phyloP scores from a whole-genome alignment of 768 basidiomycete genomes.

The Cubamyces sp. region DNA sequence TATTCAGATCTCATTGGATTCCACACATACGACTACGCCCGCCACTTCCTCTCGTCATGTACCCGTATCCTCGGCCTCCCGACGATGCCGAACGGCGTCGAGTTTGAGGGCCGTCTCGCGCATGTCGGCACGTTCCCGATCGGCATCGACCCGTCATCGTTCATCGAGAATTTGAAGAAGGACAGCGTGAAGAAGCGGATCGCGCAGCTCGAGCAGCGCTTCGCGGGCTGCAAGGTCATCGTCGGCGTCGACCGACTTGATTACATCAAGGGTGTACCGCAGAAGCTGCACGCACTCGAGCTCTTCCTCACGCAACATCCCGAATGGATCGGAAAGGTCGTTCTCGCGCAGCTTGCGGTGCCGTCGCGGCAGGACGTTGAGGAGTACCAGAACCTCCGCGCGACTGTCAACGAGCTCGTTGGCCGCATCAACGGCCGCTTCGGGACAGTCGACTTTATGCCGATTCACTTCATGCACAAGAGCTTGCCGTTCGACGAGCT shows the following conservation, averaged over 20 bases:
- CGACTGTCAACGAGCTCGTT: slow-evolving; percentile 96
- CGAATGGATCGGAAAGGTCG: slow-evolving; percentile 99
- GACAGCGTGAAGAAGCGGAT: slow-evolving; percentile 83
- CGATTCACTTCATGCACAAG: slow-evolving; percentile 99
- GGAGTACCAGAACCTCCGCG: slow-evolving; percentile 96
- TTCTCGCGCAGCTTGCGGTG: slow-evolving; percentile 95
- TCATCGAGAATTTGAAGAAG: slow-evolving; percentile 84
- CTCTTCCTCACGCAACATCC: slow-evolving; percentile 97
- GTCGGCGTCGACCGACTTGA: slow-evolving; percentile 98
- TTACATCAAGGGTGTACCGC: slow-evolving; percentile 99
- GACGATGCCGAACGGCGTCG: slow-evolving; percentile 98
- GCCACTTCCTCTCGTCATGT: slow-evolving; percentile 98
- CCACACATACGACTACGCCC: slow-evolving; percentile 99
- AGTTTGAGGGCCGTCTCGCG: slow-evolving; percentile 92
- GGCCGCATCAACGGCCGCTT: slow-evolving; percentile 98
- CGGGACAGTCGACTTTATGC: slow-evolving; percentile 99
- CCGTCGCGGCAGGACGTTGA: slow-evolving; percentile 98
- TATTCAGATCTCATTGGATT: slow-evolving; percentile 98
- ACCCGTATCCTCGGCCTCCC: slow-evolving; percentile 93
- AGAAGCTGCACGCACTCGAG: slow-evolving; percentile 96
- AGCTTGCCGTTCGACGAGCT: slow-evolving; percentile 91
- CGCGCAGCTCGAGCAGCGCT: slow-evolving; percentile 81
- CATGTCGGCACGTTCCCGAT: slow-evolving; percentile 99
- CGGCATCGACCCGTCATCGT: slow-evolving; percentile 94
- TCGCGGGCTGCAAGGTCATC: slow-evolving; percentile 94